Evolutionary conservation across 495 filamentous ascomycete species (phyloP), one percentile per base, ranked within the genome.

Genomic region (Glonium stellatum): DNA sequence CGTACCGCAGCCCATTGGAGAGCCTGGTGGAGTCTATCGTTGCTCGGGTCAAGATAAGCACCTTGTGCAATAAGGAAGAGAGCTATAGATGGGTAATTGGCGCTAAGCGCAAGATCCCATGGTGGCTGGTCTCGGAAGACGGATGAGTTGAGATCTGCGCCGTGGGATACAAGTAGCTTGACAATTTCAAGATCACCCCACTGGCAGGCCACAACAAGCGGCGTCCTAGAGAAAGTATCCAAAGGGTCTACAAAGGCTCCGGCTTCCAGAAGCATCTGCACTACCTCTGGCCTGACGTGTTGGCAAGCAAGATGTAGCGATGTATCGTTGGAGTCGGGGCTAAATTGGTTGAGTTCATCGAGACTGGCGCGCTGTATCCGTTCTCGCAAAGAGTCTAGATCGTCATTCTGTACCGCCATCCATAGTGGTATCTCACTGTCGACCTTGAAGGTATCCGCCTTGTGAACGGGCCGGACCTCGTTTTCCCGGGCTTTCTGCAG

Each of bases 71-170:
- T 54, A 1, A 62, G 54, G 31, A 23, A 57, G 19, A 57, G 22
- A 2, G 60, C 47, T 12, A 34, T 57, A 1, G 23, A 19, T 9
- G 25, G 25, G 22, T 25, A 44, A 42, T n/a, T 22, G 4, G 42
- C 19, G n/a, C n/a, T n/a, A n/a, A 62, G 48, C n/a, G 60, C 60
- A 41, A 62, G 44, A 21, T 62, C 60, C 60, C 60, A 62, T 6
- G 36, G 31, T 0, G 54, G 23, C 12, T 39, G 49, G 12, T 53
- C 36, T 10, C 35, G 21, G 37, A 62, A 62, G 1, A 44, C 54
- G 13, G 36, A 9, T 5, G 41, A 37, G 39, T 62, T 62, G 54
- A 62, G 54, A 46, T 62, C 54, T 4, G 60, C 60, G 22, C 60
- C 60, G 19, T 35, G 25, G 5, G 55, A 50, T 25, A 62, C 54